Evolutionary conservation across 1,284 basidiomycete species (phyloP).

Genomic region (Stereum hirsutum): DNA sequence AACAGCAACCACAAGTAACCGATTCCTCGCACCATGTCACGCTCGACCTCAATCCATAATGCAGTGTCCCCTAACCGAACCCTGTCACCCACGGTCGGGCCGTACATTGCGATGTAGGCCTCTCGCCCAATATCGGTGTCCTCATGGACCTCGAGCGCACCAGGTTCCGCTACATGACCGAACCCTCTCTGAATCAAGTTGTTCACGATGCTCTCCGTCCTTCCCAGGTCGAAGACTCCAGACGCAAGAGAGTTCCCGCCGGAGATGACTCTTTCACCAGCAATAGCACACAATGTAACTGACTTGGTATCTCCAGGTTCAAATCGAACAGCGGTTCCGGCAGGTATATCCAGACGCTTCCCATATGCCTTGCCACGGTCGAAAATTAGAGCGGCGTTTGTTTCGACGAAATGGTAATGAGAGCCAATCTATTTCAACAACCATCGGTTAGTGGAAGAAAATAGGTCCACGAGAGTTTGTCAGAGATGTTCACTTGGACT

Average conservation of each 20-base stretch:
- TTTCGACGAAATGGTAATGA: slow-evolving; percentile 92
- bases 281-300: slow-evolving; percentile 77
- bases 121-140: slow-evolving; percentile 53
- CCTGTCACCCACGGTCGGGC: slow-evolving; percentile 88
- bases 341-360: slow-evolving; percentile 84
- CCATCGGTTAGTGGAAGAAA: background rate
- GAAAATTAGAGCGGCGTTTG: slow-evolving; percentile 77
- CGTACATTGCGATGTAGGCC: slow-evolving; percentile 86
- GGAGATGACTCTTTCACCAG: slow-evolving; percentile 61
- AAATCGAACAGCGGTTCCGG: slow-evolving; percentile 94
- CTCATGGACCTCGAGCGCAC: slow-evolving; percentile 33
- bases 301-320: slow-evolving; percentile 90
- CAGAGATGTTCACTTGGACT: slow-evolving; percentile 59
- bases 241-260: slow-evolving; percentile 78
- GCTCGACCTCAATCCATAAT: slow-evolving; percentile 91
- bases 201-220: slow-evolving; percentile 38
- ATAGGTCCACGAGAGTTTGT: background rate
- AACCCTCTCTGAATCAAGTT: slow-evolving; percentile 47
- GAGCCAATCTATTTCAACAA: slow-evolving; percentile 61
- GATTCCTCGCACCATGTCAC: slow-evolving; percentile 60
- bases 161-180: slow-evolving; percentile 52
- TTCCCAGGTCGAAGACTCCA: slow-evolving; percentile 36
- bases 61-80: slow-evolving; percentile 85
- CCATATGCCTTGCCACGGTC: slow-evolving; percentile 79
- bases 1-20: background rate